A percentile compares a stretch with the other conserved stretches of the same genome.
These are phyloP conservation scores for Russula abietina DNA, from an alignment of 768 basidiomycete genomes.

Conservation along the genomic window DNA sequence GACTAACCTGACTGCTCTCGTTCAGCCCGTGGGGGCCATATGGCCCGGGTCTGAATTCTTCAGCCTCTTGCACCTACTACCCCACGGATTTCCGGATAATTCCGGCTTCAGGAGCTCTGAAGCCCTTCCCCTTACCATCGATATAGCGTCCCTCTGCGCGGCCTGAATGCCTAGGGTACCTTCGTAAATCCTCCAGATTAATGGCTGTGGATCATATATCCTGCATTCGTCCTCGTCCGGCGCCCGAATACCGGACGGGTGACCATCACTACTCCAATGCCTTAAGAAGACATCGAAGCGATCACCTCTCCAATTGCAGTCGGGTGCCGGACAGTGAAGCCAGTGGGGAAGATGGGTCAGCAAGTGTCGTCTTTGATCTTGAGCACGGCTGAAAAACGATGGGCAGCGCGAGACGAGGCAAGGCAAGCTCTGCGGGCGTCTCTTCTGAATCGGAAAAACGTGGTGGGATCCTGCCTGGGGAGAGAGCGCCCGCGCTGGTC, in stretches of 20 bases:
- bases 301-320: conserved; percentile 10
- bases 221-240: not conserved
- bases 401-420: not conserved
- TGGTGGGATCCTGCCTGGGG: not conserved
- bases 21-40: conserved; percentile 20
- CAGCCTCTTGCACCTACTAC: not conserved
- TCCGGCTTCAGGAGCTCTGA: not conserved
- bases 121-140: not conserved
- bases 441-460: not conserved
- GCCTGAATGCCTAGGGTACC: not conserved
- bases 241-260: not conserved
- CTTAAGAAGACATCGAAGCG: not conserved
- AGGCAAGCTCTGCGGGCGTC: not conserved
- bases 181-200: not conserved
- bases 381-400: not conserved
- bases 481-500: too few relatives aligned
- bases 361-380: conserved; percentile 2
- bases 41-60: conserved; percentile 12
- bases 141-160: not conserved
- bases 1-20: conserved; percentile 24
- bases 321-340: not conserved
- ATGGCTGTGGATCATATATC: not conserved
- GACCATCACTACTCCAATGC: not conserved
- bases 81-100: not conserved
- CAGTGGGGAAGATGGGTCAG: not conserved